Evolutionary conservation across 2,329 filamentous ascomycete species (phyloP), one percentile per base, ranked within the genome.

Genomic region (Nemania serpens): DNA sequence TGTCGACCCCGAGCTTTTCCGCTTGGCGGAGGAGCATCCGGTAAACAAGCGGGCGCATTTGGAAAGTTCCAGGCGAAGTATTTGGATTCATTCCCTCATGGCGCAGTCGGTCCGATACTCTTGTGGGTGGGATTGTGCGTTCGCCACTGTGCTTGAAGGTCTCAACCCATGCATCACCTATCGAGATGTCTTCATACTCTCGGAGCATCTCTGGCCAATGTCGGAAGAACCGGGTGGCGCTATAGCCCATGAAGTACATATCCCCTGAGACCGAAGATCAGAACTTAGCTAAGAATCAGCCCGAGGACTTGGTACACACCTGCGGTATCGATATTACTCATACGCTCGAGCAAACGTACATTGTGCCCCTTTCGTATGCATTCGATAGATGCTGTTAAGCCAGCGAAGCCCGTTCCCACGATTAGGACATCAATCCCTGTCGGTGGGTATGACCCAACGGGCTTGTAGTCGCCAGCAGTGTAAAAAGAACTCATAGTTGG

Each of bases 221-320:
- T 70, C 80, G 81, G 69, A 84, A 78, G 73, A 84, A 84, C 39
- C 76, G 77, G 46, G 81, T 84, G 20, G 82, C 82, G 48, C 80
- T 82, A 20, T 85, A 76, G 10, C 82, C 81, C 79, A 86, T 85
- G 70, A 84, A 84, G 73, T 83, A 84, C 81, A 84, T 85, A 71
- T 86, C 83, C 55, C 83, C 83, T 81, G 55, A 17, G 42, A 15
- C 18, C 2, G 1, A 65, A 41, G 50, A 36, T 59, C 29, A 63
- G 48, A 46, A 15, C 36, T 48, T 17, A n/a, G 51, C 50, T n/a
- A 12, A 37, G 34, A 41, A 29, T 6, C 22, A 15, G 36, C n/a
- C 36, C 17, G 45, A n/a, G 45, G 20, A 33, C 20, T 34, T 33
- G 17, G 2, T 9, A 69, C 75, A 66, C 69, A 82, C 81, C 82